A percentile compares a stretch with the other conserved stretches of the same genome.
Conservation (phyloP, 331 rosid species). For the Dryas integrifolia region DNA sequence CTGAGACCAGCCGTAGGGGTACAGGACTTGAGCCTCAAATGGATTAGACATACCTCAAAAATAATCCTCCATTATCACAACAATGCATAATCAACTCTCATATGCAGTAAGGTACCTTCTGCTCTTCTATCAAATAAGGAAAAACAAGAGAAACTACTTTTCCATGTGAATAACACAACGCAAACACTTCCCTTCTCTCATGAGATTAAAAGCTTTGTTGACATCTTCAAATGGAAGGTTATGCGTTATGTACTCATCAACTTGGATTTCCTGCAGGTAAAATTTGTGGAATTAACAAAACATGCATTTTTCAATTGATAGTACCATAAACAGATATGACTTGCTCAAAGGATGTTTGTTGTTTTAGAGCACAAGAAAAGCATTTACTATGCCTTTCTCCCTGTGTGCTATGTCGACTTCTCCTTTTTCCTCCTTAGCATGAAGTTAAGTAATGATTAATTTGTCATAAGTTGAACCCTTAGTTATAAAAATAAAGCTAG, state of each 20-base stretch:
- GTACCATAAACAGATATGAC: not conserved
- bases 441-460: too few relatives aligned
- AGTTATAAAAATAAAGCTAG: too few relatives aligned
- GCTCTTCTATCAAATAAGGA: not conserved
- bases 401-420: too few relatives aligned
- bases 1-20: too few relatives aligned
- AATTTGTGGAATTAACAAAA: not conserved
- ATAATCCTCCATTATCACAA: not conserved
- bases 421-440: too few relatives aligned
- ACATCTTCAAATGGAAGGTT: conserved; percentile 66
- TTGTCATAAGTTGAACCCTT: too few relatives aligned
- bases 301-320: not conserved
- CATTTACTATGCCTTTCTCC: too few relatives aligned
- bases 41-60: not conserved
- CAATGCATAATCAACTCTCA: not conserved
- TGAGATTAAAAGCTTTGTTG: conserved; percentile 77
- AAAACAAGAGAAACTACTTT: conserved; percentile 23
- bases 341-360: too few relatives aligned
- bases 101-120: conserved; percentile 1
- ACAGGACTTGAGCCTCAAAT: too few relatives aligned
- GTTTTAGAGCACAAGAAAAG: too few relatives aligned
- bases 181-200: conserved; percentile 80
- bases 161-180: conserved; percentile 92
- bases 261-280: conserved; percentile 67
- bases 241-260: conserved; percentile 83